phyloP scores from a whole-genome alignment of 75 land plant genomes.

The Sequoia sempervirens region DNA sequence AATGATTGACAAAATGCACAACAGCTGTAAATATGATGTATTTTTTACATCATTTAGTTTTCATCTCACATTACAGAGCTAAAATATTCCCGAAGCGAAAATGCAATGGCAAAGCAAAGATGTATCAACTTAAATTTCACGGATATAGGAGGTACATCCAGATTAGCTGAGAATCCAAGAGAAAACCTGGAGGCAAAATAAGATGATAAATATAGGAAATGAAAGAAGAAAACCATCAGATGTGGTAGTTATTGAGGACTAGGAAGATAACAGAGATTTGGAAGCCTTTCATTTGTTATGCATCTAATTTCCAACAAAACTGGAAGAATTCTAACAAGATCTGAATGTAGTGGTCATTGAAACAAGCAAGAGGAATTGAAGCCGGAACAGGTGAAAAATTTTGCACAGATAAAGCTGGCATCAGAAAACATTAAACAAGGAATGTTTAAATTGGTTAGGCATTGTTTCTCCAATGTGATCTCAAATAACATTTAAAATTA shows the following conservation, averaged over 20 bases:
- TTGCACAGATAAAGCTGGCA: neutral
- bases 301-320: neutral
- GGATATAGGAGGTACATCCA: neutral
- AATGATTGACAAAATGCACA: neutral
- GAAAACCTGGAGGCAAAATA: neutral
- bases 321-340: neutral
- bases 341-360: neutral
- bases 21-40: neutral
- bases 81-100: neutral
- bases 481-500: neutral
- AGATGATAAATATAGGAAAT: neutral
- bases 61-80: neutral
- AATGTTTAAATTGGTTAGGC: neutral
- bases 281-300: neutral
- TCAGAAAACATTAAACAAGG: neutral
- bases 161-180: neutral
- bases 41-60: neutral
- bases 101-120: neutral
- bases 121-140: neutral
- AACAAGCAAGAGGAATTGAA: neutral
- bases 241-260: neutral
- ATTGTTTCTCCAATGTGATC: constrained; percentile 1
- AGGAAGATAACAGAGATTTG: neutral
- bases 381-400: neutral
- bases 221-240: neutral